A percentile compares a stretch with the other conserved stretches of the same genome.
Evolutionary conservation across 805 yeast species (phyloP).

Genomic region (Cyberlindnera veronae): DNA sequence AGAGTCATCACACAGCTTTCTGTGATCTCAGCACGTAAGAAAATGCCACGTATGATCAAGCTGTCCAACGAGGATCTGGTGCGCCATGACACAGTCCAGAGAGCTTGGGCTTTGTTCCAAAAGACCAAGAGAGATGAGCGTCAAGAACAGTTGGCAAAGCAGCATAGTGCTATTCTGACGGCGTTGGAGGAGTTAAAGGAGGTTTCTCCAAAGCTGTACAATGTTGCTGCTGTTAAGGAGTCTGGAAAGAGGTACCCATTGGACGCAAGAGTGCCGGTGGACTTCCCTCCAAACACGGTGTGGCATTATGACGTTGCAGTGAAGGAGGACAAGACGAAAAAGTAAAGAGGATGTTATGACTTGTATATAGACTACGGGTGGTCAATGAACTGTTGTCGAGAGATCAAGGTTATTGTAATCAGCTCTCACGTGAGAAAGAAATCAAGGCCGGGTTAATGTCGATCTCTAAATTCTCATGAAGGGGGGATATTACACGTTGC

Average conservation of each 20-base stretch:
- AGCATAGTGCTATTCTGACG: conserved; percentile 57
- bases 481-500: too few species aligned
- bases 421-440: too few species aligned
- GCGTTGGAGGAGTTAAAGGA: conserved; percentile 71
- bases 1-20: conserved; percentile 56
- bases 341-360: not conserved
- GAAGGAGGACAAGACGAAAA: conserved; percentile 9
- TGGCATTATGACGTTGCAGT: conserved; percentile 65
- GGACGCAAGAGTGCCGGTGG: conserved; percentile 85
- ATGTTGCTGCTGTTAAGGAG: conserved; percentile 57
- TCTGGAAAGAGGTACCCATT: conserved; percentile 64
- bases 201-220: conserved; percentile 52
- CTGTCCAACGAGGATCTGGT: conserved; percentile 76
- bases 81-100: conserved; percentile 76
- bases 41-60: conserved; percentile 79
- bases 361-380: conserved; percentile 1
- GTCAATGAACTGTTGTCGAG: not conserved
- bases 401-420: too few species aligned
- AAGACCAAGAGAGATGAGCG: conserved; percentile 45
- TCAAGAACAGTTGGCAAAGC: conserved; percentile 46
- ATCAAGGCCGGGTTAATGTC: too few species aligned
- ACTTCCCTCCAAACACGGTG: conserved; percentile 75
- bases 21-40: conserved; percentile 81
- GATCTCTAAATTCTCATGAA: too few species aligned
- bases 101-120: conserved; percentile 73